Evolutionary conservation across 2,329 filamentous ascomycete genomes (phyloP), one percentile per base, ranked within the genome.

Genomic region (Penicillium polonicum): DNA sequence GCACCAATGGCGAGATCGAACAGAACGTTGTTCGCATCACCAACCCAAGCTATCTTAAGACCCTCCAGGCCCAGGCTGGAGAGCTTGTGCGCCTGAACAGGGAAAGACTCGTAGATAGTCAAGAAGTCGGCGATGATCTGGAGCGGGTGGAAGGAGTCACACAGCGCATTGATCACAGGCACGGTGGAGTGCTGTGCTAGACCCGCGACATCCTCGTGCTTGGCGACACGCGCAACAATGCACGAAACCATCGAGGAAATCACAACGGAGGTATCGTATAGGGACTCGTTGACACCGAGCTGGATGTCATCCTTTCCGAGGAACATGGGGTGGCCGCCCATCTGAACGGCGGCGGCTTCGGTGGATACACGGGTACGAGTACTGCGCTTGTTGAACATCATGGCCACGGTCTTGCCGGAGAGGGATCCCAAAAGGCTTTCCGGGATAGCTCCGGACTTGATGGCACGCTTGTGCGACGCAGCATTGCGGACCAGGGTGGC

Each of bases 301-400:
- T 99, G 94, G 61, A 99, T 99, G 72, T 99, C 94, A 55, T 95
- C 88, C 72, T 92, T 94, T 69, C 92, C 92, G 58, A 99, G 77
- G 73, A 99, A 99, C 92, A 99, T 97, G 23, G 94, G 88, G 68
- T 96, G 89, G 0, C 93, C 94, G 38, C 92, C 92, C 81, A 99
- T 84, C 59, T 90, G 81, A n/a, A 88, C 85, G 38, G 97, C 87
- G 13, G 94, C 94, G 8, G 89, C 89, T 80, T 99, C 94, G 2
- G 92, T 97, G 2, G 92, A 96, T 33, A 99, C 88, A 61, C 94
- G 87, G 13, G 94, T 99, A 59, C 94, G 86, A 13, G 94, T 99
- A 68, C 90, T 95, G 65, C 92, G 87, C 80, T 99, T 99, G 82
- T 84, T 95, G 81, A 99, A 99, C 82, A 95, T 91, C 87, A 99